Percentiles rank a stretch among this genome's conserved stretches.
phyloP scores from a whole-genome alignment of 2,329 filamentous ascomycete species.

The Fusarium torreyae region DNA sequence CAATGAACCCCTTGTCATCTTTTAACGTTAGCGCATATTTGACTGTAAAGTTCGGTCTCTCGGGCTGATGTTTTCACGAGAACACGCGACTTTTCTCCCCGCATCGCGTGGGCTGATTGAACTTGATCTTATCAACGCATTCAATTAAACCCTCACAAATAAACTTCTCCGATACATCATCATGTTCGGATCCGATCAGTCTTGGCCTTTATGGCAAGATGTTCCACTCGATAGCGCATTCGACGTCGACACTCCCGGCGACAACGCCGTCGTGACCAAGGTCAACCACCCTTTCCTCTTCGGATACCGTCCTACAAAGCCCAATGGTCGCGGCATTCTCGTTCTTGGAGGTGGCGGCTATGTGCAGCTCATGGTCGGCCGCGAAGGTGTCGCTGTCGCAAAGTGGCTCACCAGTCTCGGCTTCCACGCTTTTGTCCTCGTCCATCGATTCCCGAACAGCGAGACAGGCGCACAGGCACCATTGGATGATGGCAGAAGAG shows the following conservation, averaged over 20 bases:
- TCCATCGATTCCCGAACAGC: constrained; percentile 43
- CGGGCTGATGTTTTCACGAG: constrained; percentile 43
- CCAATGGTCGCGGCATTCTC: constrained; percentile 41
- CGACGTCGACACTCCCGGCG: constrained; percentile 18
- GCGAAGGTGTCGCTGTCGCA: constrained; percentile 41
- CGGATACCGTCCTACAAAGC: constrained; percentile 31
- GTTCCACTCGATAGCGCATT: constrained; percentile 34
- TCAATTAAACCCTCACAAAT: no score
- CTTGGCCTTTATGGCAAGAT: constrained; percentile 37
- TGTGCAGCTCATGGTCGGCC: constrained; percentile 44
- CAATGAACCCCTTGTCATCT: no score
- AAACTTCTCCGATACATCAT: neutral
- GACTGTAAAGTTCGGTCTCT: constrained; percentile 20
- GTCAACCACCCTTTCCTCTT: constrained; percentile 40
- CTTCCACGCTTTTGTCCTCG: constrained; percentile 45
- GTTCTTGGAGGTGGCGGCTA: constrained; percentile 44
- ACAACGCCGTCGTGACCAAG: constrained; percentile 38
- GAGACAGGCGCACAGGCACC: constrained; percentile 34
- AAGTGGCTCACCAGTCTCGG: constrained; percentile 45
- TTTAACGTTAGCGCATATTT: no score
- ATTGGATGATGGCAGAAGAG: constrained; percentile 43
- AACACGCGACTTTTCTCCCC: constrained; percentile 16
- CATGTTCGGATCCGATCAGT: constrained; percentile 34
- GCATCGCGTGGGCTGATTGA: neutral
- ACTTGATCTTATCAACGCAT: neutral